These are phyloP conservation scores for Durusdinium trenchii DNA, from an alignment of 73 alveolate genomes.

Conservation along the genomic window DNA sequence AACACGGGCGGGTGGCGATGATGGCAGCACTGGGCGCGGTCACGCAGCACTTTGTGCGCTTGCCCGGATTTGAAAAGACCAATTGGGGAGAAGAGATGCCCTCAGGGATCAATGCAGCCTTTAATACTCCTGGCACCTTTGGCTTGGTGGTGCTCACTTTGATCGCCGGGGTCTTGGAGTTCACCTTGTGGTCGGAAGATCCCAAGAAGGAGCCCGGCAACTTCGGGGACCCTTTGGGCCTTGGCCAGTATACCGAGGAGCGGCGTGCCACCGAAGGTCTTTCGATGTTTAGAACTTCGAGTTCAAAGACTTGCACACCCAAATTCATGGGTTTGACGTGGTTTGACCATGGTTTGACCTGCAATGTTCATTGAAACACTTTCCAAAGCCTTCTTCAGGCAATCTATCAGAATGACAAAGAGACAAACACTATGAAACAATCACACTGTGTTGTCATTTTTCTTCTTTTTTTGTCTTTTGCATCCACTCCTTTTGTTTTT, in stretches of 20 bases:
- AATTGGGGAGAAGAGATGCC: conserved; percentile 88
- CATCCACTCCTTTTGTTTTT: neutral
- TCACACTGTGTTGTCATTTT: neutral
- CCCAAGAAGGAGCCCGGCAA: conserved; percentile 41
- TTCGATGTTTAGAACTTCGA: too few relatives aligned
- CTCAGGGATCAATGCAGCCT: conserved; percentile 61
- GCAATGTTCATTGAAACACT: neutral
- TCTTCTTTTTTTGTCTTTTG: too few relatives aligned
- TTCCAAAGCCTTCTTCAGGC: too few relatives aligned
- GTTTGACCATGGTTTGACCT: neutral
- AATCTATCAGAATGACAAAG: too few relatives aligned
- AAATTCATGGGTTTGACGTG: too few relatives aligned
- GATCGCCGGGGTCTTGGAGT: conserved; percentile 53
- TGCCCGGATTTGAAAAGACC: conserved; percentile 61
- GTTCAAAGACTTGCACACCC: too few relatives aligned
- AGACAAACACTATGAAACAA: too few relatives aligned
- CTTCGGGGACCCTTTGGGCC: conserved; percentile 84
- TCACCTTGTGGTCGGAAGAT: conserved; percentile 75
- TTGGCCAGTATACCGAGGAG: conserved; percentile 52
- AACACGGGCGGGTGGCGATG: conserved; percentile 95
- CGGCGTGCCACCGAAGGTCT: too few relatives aligned
- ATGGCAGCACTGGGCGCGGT: conserved; percentile 72
- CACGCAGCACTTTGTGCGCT: conserved; percentile 49
- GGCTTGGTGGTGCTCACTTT: conserved; percentile 57
- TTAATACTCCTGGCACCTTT: conserved; percentile 67